Evolutionary conservation across 768 basidiomycete species (phyloP), one percentile per base, ranked within the genome.

Genomic region (Boletus huronensis): DNA sequence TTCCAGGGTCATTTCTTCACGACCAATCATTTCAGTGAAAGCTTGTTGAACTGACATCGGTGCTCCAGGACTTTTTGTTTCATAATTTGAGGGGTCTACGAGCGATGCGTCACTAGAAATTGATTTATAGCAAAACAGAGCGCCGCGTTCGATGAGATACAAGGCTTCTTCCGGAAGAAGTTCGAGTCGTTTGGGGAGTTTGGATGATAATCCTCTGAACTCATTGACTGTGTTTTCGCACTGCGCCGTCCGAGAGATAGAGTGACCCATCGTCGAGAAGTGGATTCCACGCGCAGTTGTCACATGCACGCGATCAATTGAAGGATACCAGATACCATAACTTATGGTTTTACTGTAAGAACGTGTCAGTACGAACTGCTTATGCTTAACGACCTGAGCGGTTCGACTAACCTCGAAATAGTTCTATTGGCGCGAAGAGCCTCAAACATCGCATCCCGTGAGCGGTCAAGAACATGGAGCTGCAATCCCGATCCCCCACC

Each of bases 11-110:
- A 98, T 68, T 43, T 82, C 84, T 40, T 88, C 86, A 45, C 71
- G 78, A 5, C 90, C 92, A 51, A 97, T 84, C 83, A 96, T 88
- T 64, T 90, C 87, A 1, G 80, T 77, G 65, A 84, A 98, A 0
- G 87, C 93, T 63, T 98, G 92, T 68, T 97, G 91, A 4, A 93
- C 93, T 48, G 83, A 85, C 88, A 98, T 95, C 0, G 93, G 91
- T 0, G 77, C 74, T 5, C 89, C 91, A 14, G 72, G 72, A 11
- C 82, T 68, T 9, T 74, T 72, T 26, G 75, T 72, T 59, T 75
- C 68, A 50, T 69, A 50, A 53, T 45, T 50, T 6, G 26, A 46
- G 41, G 47, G 17, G 9, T 58, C 62, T 19, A 31, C 23, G 13
- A 19, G 48, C 10, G 71, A 48, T 14, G 67, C 42, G 34, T 70